Conservation (phyloP, 73 alveolate species). For the Tetrahymena borealis region DNA sequence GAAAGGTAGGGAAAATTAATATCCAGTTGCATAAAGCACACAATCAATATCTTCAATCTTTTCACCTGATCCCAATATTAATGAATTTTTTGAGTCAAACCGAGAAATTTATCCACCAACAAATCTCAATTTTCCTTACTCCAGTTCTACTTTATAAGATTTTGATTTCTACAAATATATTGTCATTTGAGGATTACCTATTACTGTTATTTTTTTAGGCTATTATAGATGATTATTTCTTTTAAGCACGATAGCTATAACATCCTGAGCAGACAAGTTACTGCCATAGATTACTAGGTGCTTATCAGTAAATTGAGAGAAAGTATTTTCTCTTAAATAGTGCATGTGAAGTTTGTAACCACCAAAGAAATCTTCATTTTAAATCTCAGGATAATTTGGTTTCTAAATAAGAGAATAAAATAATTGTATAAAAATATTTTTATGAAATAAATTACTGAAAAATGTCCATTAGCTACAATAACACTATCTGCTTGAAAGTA, state of each 20-base stretch:
- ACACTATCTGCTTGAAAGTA: background rate
- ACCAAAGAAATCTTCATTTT: background rate
- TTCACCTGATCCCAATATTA: background rate
- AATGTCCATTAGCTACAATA: background rate
- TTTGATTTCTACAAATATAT: background rate
- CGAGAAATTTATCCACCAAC: background rate
- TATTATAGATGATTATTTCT: background rate
- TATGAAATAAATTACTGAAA: background rate
- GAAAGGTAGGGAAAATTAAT: background rate
- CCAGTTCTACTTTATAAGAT: background rate
- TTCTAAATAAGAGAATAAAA: background rate
- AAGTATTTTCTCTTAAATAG: background rate
- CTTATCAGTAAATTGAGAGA: too few relatives aligned
- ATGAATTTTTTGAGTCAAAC: background rate
- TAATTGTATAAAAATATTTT: too few relatives aligned
- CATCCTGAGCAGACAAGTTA: background rate
- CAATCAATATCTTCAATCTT: background rate
- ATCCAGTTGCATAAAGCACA: background rate
- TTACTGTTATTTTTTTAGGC: background rate
- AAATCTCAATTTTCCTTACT: background rate
- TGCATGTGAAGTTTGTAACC: background rate
- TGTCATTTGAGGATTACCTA: background rate
- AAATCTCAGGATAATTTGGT: background rate
- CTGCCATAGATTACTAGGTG: background rate
- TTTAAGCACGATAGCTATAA: background rate